These are phyloP conservation scores for Anisogramma anomala DNA, from an alignment of 2,329 filamentous ascomycete genomes.

Conservation along the genomic window DNA sequence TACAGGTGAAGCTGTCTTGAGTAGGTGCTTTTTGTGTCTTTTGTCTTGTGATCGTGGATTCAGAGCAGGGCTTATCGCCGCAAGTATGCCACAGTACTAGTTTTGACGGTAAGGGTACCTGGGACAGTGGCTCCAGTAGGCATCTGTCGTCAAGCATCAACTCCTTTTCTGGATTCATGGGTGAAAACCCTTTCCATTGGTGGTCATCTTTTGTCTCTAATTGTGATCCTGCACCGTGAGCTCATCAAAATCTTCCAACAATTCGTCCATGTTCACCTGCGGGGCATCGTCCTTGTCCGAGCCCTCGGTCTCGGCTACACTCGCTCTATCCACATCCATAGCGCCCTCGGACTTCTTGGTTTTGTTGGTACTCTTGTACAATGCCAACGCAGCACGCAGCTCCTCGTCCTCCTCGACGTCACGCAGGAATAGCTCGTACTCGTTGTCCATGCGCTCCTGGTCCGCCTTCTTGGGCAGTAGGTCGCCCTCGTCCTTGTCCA, in stretches of 20 bases:
- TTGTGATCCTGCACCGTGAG: slow-evolving; percentile 53
- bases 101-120: too few relatives aligned
- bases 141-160: too few relatives aligned
- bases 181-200: neutral
- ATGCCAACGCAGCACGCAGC: slow-evolving; percentile 65
- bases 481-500: slow-evolving; percentile 82
- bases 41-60: too few relatives aligned
- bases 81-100: too few relatives aligned
- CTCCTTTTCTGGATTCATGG: neutral
- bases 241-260: slow-evolving; percentile 90
- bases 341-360: slow-evolving; percentile 27
- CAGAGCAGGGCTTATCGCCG: too few relatives aligned
- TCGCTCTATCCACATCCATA: slow-evolving; percentile 26
- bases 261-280: slow-evolving; percentile 63
- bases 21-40: too few relatives aligned
- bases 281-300: slow-evolving; percentile 54
- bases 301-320: slow-evolving; percentile 24
- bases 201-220: slow-evolving; percentile 1
- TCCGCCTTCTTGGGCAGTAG: slow-evolving; percentile 77
- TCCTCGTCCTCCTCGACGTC: slow-evolving; percentile 96
- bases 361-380: slow-evolving; percentile 63
- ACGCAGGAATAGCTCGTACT: slow-evolving; percentile 94
- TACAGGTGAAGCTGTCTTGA: too few relatives aligned
- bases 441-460: slow-evolving; percentile 75
- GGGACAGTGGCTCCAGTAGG: too few relatives aligned